Evolutionary conservation across 2,329 filamentous ascomycete species (phyloP).

Genomic region (Arthrobotrys pseudoclavata): DNA sequence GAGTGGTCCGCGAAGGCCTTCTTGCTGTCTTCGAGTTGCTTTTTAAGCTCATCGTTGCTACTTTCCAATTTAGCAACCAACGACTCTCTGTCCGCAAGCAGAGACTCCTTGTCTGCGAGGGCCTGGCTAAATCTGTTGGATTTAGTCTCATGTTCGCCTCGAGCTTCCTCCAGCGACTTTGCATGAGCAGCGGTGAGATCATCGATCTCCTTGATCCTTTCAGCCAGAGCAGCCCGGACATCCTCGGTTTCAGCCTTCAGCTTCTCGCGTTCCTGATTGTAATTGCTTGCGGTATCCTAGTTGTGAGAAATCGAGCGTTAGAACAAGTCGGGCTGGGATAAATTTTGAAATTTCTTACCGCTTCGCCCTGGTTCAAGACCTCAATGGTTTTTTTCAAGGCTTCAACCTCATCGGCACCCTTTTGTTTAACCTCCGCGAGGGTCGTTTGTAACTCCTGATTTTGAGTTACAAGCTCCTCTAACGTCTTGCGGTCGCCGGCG

Average conservation of each 20-base stretch:
- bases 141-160: slow-evolving; percentile 24
- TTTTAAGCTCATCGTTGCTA: slow-evolving; percentile 38
- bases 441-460: slow-evolving; percentile 45
- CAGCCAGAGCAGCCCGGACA: slow-evolving; percentile 30
- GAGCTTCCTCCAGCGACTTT: slow-evolving; percentile 12
- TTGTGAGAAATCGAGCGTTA: slow-evolving; percentile 5
- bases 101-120: slow-evolving; percentile 39
- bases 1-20: slow-evolving; percentile 32
- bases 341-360: slow-evolving; percentile 24
- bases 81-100: slow-evolving; percentile 37
- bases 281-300: slow-evolving; percentile 38
- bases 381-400: slow-evolving; percentile 48
- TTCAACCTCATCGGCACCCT: slow-evolving; percentile 26
- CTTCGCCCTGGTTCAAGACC: slow-evolving; percentile 41
- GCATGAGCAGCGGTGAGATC: slow-evolving; percentile 26
- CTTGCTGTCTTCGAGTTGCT: slow-evolving; percentile 41
- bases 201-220: slow-evolving; percentile 46
- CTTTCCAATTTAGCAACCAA: slow-evolving; percentile 33
- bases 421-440: slow-evolving; percentile 41
- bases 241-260: slow-evolving; percentile 33
- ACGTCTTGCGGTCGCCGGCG: slow-evolving; percentile 29
- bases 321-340: not conserved
- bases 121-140: slow-evolving; percentile 26
- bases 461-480: slow-evolving; percentile 45
- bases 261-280: slow-evolving; percentile 47